A percentile compares a stretch with the other conserved stretches of the same genome.
Conservation (phyloP, 2,329 filamentous ascomycete species). For the Rutstroemia sydowiana region DNA sequence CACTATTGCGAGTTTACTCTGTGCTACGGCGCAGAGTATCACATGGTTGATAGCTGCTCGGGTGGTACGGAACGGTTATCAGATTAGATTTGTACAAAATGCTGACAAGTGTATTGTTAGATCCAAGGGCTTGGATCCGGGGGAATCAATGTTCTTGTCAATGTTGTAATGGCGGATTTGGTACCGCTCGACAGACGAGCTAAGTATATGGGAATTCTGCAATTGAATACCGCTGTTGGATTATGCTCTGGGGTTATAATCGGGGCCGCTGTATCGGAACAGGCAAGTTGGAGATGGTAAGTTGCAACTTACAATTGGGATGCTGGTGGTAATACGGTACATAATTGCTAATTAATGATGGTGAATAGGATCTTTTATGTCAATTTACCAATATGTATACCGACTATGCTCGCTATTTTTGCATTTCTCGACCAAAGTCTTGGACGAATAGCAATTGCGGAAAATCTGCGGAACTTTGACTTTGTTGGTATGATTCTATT, state of each 20-base stretch:
- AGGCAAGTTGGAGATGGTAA: slow-evolving; percentile 14
- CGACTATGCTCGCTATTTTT: slow-evolving; percentile 8
- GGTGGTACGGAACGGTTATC: not conserved
- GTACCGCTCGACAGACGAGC: slow-evolving; percentile 41
- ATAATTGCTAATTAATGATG: no score
- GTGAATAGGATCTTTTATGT: slow-evolving; percentile 6
- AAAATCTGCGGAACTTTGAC: slow-evolving; percentile 44
- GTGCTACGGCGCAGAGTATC: slow-evolving; percentile 12
- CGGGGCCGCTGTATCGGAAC: slow-evolving; percentile 11
- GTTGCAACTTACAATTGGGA: not conserved
- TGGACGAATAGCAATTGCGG: not conserved
- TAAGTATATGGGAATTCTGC: slow-evolving; percentile 33
- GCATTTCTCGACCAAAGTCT: slow-evolving; percentile 11
- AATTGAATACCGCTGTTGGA: slow-evolving; percentile 17
- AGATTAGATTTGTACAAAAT: not conserved
- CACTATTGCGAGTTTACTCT: slow-evolving; percentile 3
- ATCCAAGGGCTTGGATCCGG: slow-evolving; percentile 39
- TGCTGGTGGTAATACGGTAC: not conserved
- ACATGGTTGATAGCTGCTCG: slow-evolving; percentile 12
- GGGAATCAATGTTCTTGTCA: slow-evolving; percentile 38
- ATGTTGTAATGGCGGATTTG: slow-evolving; percentile 44
- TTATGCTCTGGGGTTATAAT: slow-evolving; percentile 13
- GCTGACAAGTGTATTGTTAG: not conserved
- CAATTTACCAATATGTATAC: slow-evolving; percentile 16
- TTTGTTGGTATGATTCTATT: slow-evolving; percentile 45